Evolutionary conservation across 257 asterid species (phyloP).

Genomic region (Solanum sejunctum): DNA sequence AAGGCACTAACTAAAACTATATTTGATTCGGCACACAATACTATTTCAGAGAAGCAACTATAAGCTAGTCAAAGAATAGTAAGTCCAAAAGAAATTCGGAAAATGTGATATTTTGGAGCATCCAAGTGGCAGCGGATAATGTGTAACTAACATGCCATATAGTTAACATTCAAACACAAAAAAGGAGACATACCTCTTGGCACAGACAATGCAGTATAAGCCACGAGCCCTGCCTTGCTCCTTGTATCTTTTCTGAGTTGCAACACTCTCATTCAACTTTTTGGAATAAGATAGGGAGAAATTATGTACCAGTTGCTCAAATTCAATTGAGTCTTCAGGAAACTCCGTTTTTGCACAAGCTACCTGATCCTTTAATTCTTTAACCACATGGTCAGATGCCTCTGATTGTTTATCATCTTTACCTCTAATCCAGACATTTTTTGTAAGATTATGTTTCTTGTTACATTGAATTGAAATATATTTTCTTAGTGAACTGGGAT

Average conservation of each 20-base stretch:
- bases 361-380: constrained; percentile 2
- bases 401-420: constrained; percentile 3
- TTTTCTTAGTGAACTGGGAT: neutral
- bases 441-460: neutral
- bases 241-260: constrained; percentile 22
- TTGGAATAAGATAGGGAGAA: constrained; percentile 16
- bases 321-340: constrained; percentile 16
- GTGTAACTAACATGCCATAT: neutral
- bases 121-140: neutral
- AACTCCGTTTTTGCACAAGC: constrained; percentile 8
- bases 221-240: constrained; percentile 27
- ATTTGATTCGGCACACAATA: neutral
- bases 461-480: neutral
- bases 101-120: neutral
- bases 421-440: constrained; percentile 20
- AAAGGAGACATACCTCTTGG: constrained; percentile 19
- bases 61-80: neutral
- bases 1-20: neutral
- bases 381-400: neutral
- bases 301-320: constrained; percentile 11
- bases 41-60: neutral
- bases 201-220: constrained; percentile 25
- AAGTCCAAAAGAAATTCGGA: neutral
- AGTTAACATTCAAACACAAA: neutral
- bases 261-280: constrained; percentile 10